These are phyloP conservation scores for Hypoxylon sp. DNA, from an alignment of 2,329 filamentous ascomycete species.

Conservation along the genomic window DNA sequence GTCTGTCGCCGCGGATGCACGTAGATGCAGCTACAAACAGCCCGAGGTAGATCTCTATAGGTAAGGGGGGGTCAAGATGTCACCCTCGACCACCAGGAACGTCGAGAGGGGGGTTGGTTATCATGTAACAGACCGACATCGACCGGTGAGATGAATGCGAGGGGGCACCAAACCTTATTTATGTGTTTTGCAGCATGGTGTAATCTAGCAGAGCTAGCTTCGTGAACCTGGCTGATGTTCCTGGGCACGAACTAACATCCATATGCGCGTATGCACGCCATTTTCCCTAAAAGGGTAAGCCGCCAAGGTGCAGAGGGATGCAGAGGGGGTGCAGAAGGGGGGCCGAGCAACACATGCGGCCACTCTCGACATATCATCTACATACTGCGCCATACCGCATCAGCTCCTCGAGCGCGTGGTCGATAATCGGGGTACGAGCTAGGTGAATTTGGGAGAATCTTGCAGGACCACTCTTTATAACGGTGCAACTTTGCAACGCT, in stretches of 20 bases:
- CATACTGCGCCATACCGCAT: constrained; percentile 34
- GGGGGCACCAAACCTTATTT: constrained; percentile 42
- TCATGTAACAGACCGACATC: constrained; percentile 38
- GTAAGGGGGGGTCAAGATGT: constrained; percentile 32
- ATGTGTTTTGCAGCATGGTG: constrained; percentile 34
- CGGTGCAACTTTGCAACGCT: constrained; percentile 45
- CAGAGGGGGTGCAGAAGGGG: constrained; percentile 33
- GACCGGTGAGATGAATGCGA: constrained; percentile 36
- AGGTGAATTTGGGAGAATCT: constrained; percentile 50
- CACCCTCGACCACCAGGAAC: constrained; percentile 37
- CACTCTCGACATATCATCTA: constrained; percentile 47
- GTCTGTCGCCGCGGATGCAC: constrained; percentile 49
- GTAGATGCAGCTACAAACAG: constrained; percentile 51
- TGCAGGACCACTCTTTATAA: constrained; percentile 48
- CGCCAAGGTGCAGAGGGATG: constrained; percentile 42
- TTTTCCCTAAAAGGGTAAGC: constrained; percentile 50
- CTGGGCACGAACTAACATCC: constrained; percentile 39
- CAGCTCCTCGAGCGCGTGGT: constrained; percentile 44
- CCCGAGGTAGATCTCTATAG: constrained; percentile 48
- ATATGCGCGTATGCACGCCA: constrained; percentile 47
- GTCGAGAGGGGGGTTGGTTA: constrained; percentile 24
- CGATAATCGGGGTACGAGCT: constrained; percentile 41
- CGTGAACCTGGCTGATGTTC: constrained; percentile 40
- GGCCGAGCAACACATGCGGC: constrained; percentile 39
- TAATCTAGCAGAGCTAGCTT: constrained; percentile 35